Evolutionary conservation across 306 rosid species (phyloP), one percentile per base, ranked within the genome.

Genomic region (Prunus dulcis): DNA sequence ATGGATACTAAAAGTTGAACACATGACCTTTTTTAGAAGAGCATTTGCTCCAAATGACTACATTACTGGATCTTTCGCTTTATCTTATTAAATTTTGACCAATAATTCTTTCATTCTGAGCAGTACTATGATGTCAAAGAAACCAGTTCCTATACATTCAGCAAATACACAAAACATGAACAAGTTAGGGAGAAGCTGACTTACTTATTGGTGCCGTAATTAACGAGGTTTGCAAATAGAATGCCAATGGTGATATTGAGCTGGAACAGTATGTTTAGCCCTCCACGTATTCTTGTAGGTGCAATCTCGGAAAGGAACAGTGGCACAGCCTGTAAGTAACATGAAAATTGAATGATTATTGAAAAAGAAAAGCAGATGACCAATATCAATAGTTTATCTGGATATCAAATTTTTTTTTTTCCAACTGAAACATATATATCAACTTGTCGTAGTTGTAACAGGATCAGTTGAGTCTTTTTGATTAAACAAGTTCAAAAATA

Each of bases 251-350:
- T 94, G 71, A 91, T 53, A 64, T 91, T 89, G 22, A 94, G 89
- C 73, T 94, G 98, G 67, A 94, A 94, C 25, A 91, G 64, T 45
- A 94, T 94, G 83, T 94, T 94, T 61, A 94, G 75, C 18, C 82
- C 98, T 82, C 98, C 98, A 23, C 98, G 96, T 22, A 94, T 94
- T 80, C 97, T 91, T 8, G 98, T 84, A 4, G 97, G 98, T 11
- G 98, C 98, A 1, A 94, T 91, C 80, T 94, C 98, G 20, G 97
- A 94, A 51, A 94, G 93, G 34, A 94, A 94, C 58, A 94, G 64
- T 22, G 98, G 98, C 27, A 94, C 98, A 1, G 98, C 98, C 98
- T 93, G 87, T 71, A 45, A 78, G 46, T 27, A 63, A 65, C 47
- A 71, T 58, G 6, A 2, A 55, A 32, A 45, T 30, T 18, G 27